These are phyloP conservation scores for Leccinum disarticulatum DNA, from an alignment of 768 basidiomycete genomes.

Conservation along the genomic window DNA sequence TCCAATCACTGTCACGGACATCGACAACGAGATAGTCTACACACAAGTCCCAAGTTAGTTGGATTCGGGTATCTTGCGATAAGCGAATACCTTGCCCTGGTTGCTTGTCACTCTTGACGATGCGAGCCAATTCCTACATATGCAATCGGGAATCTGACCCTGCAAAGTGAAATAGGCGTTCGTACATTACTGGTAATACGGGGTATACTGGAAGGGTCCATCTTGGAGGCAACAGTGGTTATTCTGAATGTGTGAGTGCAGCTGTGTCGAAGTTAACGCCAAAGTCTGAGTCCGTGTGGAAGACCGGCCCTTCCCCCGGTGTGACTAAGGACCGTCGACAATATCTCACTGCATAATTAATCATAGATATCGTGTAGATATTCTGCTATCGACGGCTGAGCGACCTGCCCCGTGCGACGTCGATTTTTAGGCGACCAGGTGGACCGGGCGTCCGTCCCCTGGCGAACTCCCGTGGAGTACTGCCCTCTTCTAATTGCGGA, in stretches of 20 bases:
- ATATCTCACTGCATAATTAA: slow-evolving; percentile 10
- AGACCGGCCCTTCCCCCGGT: not conserved
- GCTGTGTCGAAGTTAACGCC: slow-evolving; percentile 6
- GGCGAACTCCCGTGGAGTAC: slow-evolving; percentile 8
- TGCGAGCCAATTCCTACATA: slow-evolving; percentile 61
- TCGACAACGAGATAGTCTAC: slow-evolving; percentile 75
- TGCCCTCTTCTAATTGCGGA: slow-evolving; percentile 15
- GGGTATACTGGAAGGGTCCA: slow-evolving; percentile 18
- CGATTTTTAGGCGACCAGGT: slow-evolving; percentile 16
- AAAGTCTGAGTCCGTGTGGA: slow-evolving; percentile 7
- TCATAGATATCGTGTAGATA: slow-evolving; percentile 7
- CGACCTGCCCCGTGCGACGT: slow-evolving; percentile 21
- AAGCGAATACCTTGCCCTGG: slow-evolving; percentile 39
- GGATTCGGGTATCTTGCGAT: not conserved
- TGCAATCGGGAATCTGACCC: slow-evolving; percentile 13
- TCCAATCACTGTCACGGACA: slow-evolving; percentile 81
- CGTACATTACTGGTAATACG: slow-evolving; percentile 23
- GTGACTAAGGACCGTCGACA: slow-evolving; percentile 3
- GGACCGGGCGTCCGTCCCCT: slow-evolving; percentile 31
- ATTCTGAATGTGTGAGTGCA: slow-evolving; percentile 4
- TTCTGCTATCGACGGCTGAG: slow-evolving; percentile 22
- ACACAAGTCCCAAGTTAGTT: not conserved
- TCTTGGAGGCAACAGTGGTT: slow-evolving; percentile 11
- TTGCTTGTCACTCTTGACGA: slow-evolving; percentile 66
- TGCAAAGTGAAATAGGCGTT: slow-evolving; percentile 1